Percentiles rank a stretch among this genome's conserved stretches.
Conservation (phyloP, 2,329 filamentous ascomycete genomes). For the Stachybotrys echinatus region DNA sequence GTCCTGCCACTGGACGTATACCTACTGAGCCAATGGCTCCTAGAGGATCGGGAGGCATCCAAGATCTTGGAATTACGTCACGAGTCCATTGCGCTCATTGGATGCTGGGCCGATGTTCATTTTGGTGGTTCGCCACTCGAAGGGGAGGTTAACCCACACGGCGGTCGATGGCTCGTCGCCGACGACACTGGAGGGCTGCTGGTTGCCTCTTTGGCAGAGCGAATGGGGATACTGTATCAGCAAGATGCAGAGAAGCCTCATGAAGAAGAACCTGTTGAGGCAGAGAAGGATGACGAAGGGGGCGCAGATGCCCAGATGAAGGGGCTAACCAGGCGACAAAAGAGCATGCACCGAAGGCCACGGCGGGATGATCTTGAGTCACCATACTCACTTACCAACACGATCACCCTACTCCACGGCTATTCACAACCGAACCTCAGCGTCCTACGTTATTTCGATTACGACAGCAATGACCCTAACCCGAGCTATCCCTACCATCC, state of each 20-base stretch:
- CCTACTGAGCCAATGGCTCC: constrained; percentile 68
- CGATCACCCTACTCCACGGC: constrained; percentile 73
- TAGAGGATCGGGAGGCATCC: constrained; percentile 72
- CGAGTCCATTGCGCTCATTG: constrained; percentile 74
- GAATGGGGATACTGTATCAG: constrained; percentile 73
- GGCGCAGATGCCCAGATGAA: constrained; percentile 1
- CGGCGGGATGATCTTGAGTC: constrained; percentile 50
- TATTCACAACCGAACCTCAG: constrained; percentile 85
- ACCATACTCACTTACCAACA: constrained; percentile 66
- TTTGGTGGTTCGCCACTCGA: constrained; percentile 35
- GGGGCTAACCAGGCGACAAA: background rate
- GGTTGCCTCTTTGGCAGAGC: constrained; percentile 78
- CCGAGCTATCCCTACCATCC: constrained; percentile 62
- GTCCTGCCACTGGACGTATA: constrained; percentile 78
- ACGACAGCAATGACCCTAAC: constrained; percentile 63
- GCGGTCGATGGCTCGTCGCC: constrained; percentile 68
- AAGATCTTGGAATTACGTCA: constrained; percentile 84
- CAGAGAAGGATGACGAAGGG: constrained; percentile 4
- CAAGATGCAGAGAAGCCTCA: constrained; percentile 18
- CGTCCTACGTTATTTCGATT: constrained; percentile 84
- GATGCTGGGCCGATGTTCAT: constrained; percentile 88
- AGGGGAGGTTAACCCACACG: constrained; percentile 18
- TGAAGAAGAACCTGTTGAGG: constrained; percentile 7
- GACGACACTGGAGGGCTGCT: constrained; percentile 84
- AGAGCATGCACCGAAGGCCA: constrained; percentile 17